Base-by-base conservation (phyloP, 805 yeast genomes). In the Metschnikowia hibisci region DNA sequence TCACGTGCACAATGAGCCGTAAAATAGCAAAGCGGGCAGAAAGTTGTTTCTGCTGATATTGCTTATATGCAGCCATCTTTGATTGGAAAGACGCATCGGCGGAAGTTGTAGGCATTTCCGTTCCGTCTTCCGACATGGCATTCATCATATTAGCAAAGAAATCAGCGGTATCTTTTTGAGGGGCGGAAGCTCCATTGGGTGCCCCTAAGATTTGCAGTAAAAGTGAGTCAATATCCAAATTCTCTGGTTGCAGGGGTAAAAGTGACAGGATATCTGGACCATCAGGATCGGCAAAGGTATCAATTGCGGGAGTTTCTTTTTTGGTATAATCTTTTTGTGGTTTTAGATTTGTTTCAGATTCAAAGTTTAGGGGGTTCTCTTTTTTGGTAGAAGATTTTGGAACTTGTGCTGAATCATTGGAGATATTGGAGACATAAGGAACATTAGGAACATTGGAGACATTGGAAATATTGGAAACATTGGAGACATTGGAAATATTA, bases 101-200 rank as follows among this genome's bases (percentile, higher is more conserved):
- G 4, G 42, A 39, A 14, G 44, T 34, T 14, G 26, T 42, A 43
- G 48, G 39, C 39, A 44, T 31, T 9, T 34, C 40, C 18, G 45
- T 28, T 26, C 44, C 39, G 33, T 42, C 47, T 15, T 40, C 39
- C 33, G 36, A 44, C 45, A 53, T 63, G 54, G 49, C 55, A 44
- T 55, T 59, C 71, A 65, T 66, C 67, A 67, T 63, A 29, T 58
- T 55, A 7, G 64, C 50, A 34, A 69, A 55, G 26, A 42, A 42
- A 14, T 44, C 41, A 33, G 32, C 44, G 11, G 39, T 25, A 11
- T 23, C 26, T 6, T 29, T 31, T 38, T 11, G 42, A 16, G 29
- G 37, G 12, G 35, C 36, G 18, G 41, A 51, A 16, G 53, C 55
- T 6, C 47, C 53, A 5, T 57, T 42, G 6, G 48, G 39, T 1